Base-by-base conservation (phyloP, 164 flowering plant genomes). In the Magnolia changhungtana region DNA sequence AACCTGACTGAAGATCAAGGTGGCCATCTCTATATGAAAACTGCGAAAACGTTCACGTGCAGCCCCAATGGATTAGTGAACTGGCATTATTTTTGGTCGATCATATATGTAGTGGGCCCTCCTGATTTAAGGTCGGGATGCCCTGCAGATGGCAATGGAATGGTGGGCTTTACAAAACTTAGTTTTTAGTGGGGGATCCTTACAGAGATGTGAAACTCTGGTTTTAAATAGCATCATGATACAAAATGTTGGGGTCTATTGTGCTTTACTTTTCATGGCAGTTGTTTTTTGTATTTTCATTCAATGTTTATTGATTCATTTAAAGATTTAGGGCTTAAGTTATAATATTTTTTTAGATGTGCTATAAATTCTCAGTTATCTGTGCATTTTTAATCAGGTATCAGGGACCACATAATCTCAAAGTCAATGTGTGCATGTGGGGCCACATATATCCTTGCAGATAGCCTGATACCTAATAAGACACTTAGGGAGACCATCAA, bases 381-480 rank as follows among this genome's bases (percentile, higher is more conserved):
- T 29, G 14, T 66, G 27, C 23, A 67, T 29, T 19, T 69, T 4
- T 72, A n/a, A 23, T 27, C 91, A 96, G 98, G 98, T 84, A 93
- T 96, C 52, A 86, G 99, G 72, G 94, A 92, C 55, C 76, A 88
- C 81, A 92, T 94, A 7, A 93, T 94, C 50, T 89, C 91, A 0
- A 93, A 88, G 67, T 85, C 92, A 63, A 74, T 79, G 81, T 94
- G 99, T 81, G 89, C 89, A 11, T 96, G 99, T 85, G 96, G 97
- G 70, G 92, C 92, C 50, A 88, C 87, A 79, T 86, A 89, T 81
- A 69, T 93, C 51, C 97, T 93, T 66, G 97, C 98, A 7, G 98
- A 96, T 85, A 92, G 93, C 83, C 94, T 96, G 72, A 73, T 94
- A 67, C 99, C 99, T 19, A 96, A 96, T 77, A 91, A 89, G 86